Evolutionary conservation across 805 yeast species (phyloP), one percentile per base, ranked within the genome.

Genomic region (Cyberlindnera nakhonratchasimensis): DNA sequence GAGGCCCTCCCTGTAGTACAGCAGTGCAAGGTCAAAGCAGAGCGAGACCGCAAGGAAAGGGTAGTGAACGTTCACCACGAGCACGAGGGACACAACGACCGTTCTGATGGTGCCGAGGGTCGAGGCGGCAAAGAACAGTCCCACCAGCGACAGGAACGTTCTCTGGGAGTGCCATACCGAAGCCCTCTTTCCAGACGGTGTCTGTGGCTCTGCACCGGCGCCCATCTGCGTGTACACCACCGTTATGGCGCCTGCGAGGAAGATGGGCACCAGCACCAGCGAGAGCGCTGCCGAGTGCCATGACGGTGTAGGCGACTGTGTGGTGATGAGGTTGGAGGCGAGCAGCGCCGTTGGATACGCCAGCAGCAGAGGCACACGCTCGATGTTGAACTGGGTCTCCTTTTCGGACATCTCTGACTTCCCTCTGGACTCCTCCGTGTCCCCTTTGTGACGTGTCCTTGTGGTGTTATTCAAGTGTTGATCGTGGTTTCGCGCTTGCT

Each of bases 291-390:
- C 37, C 3, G 29, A 5, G 19, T 7, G 5, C 37, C 48, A 29
- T n/a, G 43, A 28, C 19, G 13, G 5, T 19, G 39, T 26, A n/a
- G 37, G 12, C 28, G 19, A n/a, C 5, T 36, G 22, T n/a, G 49
- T 40, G 14, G 41, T 25, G 16, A 55, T 41, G 32, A 58, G 41
- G 34, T 46, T 54, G 3, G 58, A 50, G 0, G 58, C 50, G 9
- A 58, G 42, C 5, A 58, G 34, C 3, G 46, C 33, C 0, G 62
- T 57, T 4, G 62, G 62, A 25, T 45, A 58, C 7, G 61, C 61
- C 36, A 58, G 48, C 2, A 58, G 48, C 17, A 57, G 28, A 0
- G 62, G 62, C 3, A 57, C 47, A 2, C 48, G 43, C 21, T 51
- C 55, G 9, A 56, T 52, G 24, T 51, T 50, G 10, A 53, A 36